Conservation (phyloP, 768 basidiomycete species). For the Lactarius evosmus region DNA sequence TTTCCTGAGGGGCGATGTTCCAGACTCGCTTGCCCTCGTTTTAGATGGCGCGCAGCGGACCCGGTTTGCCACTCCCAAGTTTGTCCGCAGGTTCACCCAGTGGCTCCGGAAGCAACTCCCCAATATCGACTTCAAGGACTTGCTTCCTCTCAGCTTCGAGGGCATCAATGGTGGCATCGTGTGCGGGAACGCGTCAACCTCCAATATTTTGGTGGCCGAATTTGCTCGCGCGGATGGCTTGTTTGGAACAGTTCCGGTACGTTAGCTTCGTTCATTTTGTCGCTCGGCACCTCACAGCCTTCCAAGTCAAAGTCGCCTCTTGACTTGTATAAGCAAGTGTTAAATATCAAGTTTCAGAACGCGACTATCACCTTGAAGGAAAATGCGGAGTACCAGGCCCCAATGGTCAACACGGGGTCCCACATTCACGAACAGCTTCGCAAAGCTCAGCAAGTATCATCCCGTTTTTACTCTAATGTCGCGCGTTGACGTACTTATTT, state of each 20-base stretch:
- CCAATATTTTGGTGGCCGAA: slow-evolving; percentile 75
- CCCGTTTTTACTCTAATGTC: background rate
- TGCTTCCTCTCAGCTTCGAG: slow-evolving; percentile 82
- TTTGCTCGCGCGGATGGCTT: slow-evolving; percentile 77
- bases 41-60: slow-evolving; percentile 9
- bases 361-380: slow-evolving; percentile 63
- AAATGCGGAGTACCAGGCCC: slow-evolving; percentile 69
- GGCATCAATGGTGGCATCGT: slow-evolving; percentile 78
- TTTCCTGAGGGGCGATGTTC: background rate
- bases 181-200: slow-evolving; percentile 83
- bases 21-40: too few species aligned
- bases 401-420: slow-evolving; percentile 66
- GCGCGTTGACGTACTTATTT: background rate
- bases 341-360: slow-evolving; percentile 67
- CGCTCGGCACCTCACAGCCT: background rate
- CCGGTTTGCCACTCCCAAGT: slow-evolving; percentile 28
- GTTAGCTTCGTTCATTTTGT: slow-evolving; percentile 30
- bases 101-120: slow-evolving; percentile 66
- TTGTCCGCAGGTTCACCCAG: slow-evolving; percentile 41
- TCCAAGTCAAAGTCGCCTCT: slow-evolving; percentile 71
- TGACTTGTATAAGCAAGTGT: slow-evolving; percentile 80
- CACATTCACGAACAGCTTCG: slow-evolving; percentile 55
- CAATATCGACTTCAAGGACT: slow-evolving; percentile 70
- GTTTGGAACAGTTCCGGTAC: slow-evolving; percentile 72
- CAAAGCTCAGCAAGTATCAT: slow-evolving; percentile 36